Evolutionary conservation across 768 basidiomycete genomes (phyloP).

Genomic region (Postia placenta): DNA sequence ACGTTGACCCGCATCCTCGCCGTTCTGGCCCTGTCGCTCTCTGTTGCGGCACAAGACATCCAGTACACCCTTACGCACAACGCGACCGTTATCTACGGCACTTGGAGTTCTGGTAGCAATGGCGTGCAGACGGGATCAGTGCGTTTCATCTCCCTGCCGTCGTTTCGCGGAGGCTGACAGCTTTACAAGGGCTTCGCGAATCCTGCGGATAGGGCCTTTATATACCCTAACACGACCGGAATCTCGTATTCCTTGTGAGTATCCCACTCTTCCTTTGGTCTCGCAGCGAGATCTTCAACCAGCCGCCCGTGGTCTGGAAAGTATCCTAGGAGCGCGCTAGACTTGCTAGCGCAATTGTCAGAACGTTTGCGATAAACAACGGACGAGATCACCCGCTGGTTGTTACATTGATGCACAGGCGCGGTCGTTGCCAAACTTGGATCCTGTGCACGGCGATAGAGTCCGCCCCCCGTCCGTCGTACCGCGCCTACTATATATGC

Average conservation of each 20-base stretch:
- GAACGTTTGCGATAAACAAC: too few species aligned
- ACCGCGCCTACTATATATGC: too few species aligned
- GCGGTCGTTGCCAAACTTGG: too few species aligned
- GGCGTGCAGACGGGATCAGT: constrained; percentile 79
- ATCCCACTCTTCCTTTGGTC: neutral
- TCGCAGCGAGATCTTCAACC: too few species aligned
- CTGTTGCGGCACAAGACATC: constrained; percentile 33
- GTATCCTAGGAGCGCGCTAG: too few species aligned
- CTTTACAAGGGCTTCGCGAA: constrained; percentile 68
- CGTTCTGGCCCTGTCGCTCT: constrained; percentile 20
- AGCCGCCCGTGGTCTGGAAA: too few species aligned
- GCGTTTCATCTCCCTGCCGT: constrained; percentile 30
- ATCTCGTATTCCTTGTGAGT: constrained; percentile 87
- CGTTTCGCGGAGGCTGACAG: constrained; percentile 6
- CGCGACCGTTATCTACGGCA: constrained; percentile 64
- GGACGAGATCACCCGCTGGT: too few species aligned
- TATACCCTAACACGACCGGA: constrained; percentile 80
- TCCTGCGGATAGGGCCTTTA: constrained; percentile 78
- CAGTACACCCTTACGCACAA: constrained; percentile 49
- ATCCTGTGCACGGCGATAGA: too few species aligned
- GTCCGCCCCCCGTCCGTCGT: too few species aligned
- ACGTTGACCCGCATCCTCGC: constrained; percentile 21
- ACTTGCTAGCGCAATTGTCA: too few species aligned
- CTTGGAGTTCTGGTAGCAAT: constrained; percentile 80
- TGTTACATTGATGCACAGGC: too few species aligned